These are phyloP conservation scores for Scleroderma bovista DNA, from an alignment of 768 basidiomycete genomes.

Conservation along the genomic window DNA sequence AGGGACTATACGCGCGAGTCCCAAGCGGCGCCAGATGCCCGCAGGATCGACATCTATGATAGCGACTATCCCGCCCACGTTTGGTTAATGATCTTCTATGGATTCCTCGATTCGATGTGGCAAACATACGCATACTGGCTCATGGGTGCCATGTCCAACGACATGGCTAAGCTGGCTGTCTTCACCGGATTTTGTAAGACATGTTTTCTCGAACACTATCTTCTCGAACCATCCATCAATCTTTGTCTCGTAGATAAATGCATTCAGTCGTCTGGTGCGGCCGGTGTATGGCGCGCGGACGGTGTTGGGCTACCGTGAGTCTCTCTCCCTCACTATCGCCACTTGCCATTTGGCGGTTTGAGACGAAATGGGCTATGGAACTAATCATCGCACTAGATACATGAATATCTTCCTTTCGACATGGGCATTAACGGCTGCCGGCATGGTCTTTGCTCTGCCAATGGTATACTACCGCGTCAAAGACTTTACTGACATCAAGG, in stretches of 20 bases:
- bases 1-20: constrained; percentile 55
- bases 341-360: background rate
- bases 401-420: constrained; percentile 75
- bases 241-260: constrained; percentile 51
- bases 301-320: constrained; percentile 57
- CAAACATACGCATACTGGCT: constrained; percentile 81
- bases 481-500: constrained; percentile 47
- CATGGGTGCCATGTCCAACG: constrained; percentile 84
- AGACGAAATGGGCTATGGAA: no score
- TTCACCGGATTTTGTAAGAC: constrained; percentile 77
- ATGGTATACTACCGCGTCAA: constrained; percentile 70
- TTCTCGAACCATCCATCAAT: no score
- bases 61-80: constrained; percentile 49
- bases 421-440: constrained; percentile 61
- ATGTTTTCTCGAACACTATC: background rate
- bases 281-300: constrained; percentile 69
- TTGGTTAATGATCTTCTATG: constrained; percentile 65
- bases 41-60: constrained; percentile 56
- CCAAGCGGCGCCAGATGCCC: constrained; percentile 20
- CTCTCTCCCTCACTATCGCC: background rate
- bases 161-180: constrained; percentile 72
- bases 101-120: constrained; percentile 82
- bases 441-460: constrained; percentile 61
- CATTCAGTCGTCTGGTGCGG: constrained; percentile 69
- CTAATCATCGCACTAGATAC: constrained; percentile 28